phyloP scores from a whole-genome alignment of 2,329 filamentous ascomycete species.

The Coleophoma eucalyptorum region DNA sequence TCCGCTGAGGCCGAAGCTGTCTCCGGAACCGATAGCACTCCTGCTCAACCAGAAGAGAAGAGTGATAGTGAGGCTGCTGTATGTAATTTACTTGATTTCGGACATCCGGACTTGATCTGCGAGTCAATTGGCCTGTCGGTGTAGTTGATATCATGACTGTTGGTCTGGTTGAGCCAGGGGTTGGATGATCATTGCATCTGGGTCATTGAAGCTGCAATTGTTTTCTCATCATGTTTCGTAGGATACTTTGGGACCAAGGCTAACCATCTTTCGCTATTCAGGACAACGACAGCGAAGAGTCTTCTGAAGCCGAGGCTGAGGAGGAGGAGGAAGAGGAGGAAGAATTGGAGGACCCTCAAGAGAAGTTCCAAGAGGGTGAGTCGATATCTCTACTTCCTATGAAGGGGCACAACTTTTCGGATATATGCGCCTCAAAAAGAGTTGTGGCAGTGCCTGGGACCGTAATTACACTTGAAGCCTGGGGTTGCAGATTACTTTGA shows the following conservation, averaged over 20 bases:
- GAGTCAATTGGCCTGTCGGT: slow-evolving; percentile 5
- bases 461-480: too few relatives aligned
- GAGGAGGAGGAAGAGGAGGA: slow-evolving; percentile 65
- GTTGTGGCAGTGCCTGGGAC: too few relatives aligned
- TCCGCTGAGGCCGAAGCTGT: slow-evolving; percentile 59
- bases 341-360: slow-evolving; percentile 81
- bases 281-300: slow-evolving; percentile 35
- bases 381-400: slow-evolving; percentile 23
- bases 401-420: not conserved
- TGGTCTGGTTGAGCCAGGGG: not conserved
- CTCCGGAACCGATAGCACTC: slow-evolving; percentile 12
- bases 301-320: slow-evolving; percentile 43
- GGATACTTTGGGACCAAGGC: not conserved
- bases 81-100: slow-evolving; percentile 22
- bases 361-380: slow-evolving; percentile 88
- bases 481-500: too few relatives aligned
- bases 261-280: slow-evolving; percentile 4
- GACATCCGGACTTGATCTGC: not conserved
- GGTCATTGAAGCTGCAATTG: too few relatives aligned
- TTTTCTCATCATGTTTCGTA: too few relatives aligned
- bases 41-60: slow-evolving; percentile 43
- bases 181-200: too few relatives aligned
- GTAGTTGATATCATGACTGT: not conserved
- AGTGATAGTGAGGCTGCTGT: slow-evolving; percentile 36
- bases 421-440: too few relatives aligned